Percentiles rank a stretch among this genome's conserved stretches.
Conservation (phyloP, 257 asterid genomes). For the Fraxinus quadrangulata region DNA sequence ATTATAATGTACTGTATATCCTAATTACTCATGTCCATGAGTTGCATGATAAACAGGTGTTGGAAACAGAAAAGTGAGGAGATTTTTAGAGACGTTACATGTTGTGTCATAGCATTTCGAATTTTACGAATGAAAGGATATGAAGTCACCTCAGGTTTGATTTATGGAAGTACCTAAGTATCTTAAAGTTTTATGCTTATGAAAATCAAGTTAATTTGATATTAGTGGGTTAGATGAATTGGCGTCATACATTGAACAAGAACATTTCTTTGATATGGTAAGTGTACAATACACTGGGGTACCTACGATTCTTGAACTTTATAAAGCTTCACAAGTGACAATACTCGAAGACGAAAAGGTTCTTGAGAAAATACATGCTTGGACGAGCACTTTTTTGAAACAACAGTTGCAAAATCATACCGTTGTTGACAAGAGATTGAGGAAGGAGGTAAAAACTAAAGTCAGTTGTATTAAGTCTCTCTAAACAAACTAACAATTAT, state of each 20-base stretch:
- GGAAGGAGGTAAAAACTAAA: constrained; percentile 32
- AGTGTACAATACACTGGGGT: constrained; percentile 11
- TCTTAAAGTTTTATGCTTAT: too few species aligned
- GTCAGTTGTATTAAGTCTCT: not conserved
- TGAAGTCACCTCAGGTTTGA: constrained; percentile 24
- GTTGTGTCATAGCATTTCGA: constrained; percentile 39
- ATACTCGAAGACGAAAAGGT: constrained; percentile 31
- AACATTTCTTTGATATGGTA: constrained; percentile 12
- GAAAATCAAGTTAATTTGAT: not conserved
- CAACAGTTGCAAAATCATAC: constrained; percentile 28
- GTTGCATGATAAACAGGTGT: constrained; percentile 13
- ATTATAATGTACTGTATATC: too few species aligned
- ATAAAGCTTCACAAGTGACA: constrained; percentile 49
- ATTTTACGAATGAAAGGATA: constrained; percentile 22
- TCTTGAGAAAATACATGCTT: constrained; percentile 37
- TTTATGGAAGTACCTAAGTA: not conserved
- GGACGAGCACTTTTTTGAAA: constrained; percentile 41
- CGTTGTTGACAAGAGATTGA: constrained; percentile 30
- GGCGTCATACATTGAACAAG: constrained; percentile 31
- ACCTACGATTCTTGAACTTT: constrained; percentile 38
- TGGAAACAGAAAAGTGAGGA: constrained; percentile 37
- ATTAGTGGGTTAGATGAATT: constrained; percentile 37
- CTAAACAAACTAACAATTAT: not conserved
- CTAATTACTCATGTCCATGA: not conserved
- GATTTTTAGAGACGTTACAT: constrained; percentile 21